Percentiles rank a stretch among this genome's conserved stretches.
These are phyloP conservation scores for Salix udensis DNA, from an alignment of 345 rosid genomes.

Conservation along the genomic window DNA sequence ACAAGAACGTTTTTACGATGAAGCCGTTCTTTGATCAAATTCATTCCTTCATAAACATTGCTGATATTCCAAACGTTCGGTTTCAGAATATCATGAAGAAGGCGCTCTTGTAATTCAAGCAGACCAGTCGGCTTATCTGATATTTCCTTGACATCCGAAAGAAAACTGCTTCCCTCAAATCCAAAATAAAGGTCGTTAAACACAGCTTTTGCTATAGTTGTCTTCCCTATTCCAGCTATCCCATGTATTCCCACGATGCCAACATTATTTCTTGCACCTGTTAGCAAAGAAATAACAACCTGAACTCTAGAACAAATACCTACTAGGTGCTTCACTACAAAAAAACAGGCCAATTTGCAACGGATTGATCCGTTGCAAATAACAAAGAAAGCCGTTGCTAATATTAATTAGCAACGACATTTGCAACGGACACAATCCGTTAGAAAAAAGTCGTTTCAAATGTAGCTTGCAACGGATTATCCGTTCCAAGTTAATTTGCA, in stretches of 20 bases:
- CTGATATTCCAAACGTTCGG: not conserved
- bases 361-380: too few relatives aligned
- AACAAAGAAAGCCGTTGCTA: too few relatives aligned
- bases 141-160: not conserved
- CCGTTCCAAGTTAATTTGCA: too few relatives aligned
- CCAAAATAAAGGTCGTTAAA: not conserved
- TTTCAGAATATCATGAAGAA: not conserved
- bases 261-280: not conserved
- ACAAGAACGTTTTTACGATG: not conserved
- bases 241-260: not conserved
- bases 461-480: too few relatives aligned
- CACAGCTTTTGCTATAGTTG: slow-evolving; percentile 7
- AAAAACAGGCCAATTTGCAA: too few relatives aligned
- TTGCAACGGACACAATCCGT: too few relatives aligned
- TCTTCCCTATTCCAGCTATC: slow-evolving; percentile 7
- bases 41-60: not conserved
- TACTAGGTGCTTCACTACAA: not conserved
- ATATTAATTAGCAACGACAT: too few relatives aligned
- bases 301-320: not conserved
- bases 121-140: not conserved
- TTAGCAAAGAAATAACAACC: too few relatives aligned
- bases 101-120: not conserved
- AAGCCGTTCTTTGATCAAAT: not conserved
- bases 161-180: not conserved
- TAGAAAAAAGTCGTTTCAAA: too few relatives aligned